Evolutionary conservation across 352 stramenopile species (phyloP).

Genomic region (Phytopythium ostracodes): DNA sequence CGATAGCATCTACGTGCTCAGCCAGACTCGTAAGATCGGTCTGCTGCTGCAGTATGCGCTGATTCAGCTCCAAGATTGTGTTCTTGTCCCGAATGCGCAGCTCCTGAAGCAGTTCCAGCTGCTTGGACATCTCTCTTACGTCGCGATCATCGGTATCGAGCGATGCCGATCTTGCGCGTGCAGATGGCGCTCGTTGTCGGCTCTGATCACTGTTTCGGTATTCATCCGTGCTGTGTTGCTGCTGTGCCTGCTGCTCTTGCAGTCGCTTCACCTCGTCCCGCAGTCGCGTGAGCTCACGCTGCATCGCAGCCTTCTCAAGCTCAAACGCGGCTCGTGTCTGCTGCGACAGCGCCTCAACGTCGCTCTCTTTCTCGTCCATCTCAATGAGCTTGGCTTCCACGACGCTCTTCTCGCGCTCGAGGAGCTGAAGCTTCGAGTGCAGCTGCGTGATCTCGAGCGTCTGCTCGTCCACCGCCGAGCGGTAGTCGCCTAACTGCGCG

Average conservation of each 20-base stretch:
- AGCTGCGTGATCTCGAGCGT: constrained; percentile 63
- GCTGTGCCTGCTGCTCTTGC: constrained; percentile 27
- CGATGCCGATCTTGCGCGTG: neutral
- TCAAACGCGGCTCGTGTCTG: constrained; percentile 48
- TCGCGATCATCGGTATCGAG: constrained; percentile 2
- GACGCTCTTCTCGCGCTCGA: constrained; percentile 47
- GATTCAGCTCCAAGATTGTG: constrained; percentile 51
- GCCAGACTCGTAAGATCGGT: constrained; percentile 54
- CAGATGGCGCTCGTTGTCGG: neutral
- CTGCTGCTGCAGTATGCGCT: constrained; percentile 52
- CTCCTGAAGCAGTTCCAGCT: constrained; percentile 65
- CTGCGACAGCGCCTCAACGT: constrained; percentile 45
- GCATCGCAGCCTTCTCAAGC: constrained; percentile 45
- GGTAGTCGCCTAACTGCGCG: constrained; percentile 47
- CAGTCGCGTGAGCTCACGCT: constrained; percentile 37
- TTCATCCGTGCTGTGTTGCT: constrained; percentile 17
- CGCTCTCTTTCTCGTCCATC: constrained; percentile 62
- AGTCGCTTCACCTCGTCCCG: constrained; percentile 35
- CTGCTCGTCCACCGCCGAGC: constrained; percentile 56
- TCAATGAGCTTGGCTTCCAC: constrained; percentile 70
- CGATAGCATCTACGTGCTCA: constrained; percentile 45
- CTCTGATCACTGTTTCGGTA: neutral
- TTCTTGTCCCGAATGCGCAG: constrained; percentile 58
- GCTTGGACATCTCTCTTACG: constrained; percentile 37
- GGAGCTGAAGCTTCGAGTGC: constrained; percentile 42